Percentiles rank a stretch among this genome's conserved stretches.
phyloP scores from a whole-genome alignment of 2,329 filamentous ascomycete genomes.

The Pseudocercospora pini-densiflorae region DNA sequence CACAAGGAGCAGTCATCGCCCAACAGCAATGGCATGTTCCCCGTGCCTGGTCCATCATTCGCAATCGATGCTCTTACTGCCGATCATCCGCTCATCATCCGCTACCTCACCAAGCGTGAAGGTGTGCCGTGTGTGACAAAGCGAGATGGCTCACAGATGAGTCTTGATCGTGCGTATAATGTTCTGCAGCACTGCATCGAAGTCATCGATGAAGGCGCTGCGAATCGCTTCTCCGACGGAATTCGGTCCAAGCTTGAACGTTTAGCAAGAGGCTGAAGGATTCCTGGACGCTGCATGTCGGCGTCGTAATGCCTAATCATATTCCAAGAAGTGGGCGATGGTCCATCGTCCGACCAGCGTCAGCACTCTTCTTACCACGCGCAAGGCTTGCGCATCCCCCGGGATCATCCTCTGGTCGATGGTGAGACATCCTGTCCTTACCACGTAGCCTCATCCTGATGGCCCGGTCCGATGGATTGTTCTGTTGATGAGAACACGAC shows the following conservation, averaged over 20 bases:
- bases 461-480: neutral
- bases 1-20: conserved; percentile 52
- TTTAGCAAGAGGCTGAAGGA: conserved; percentile 41
- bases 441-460: neutral
- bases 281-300: neutral
- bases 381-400: too few species aligned
- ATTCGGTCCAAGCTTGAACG: conserved; percentile 59
- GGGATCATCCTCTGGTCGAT: neutral
- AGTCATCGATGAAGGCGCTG: conserved; percentile 57
- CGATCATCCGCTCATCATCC: conserved; percentile 56
- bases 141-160: conserved; percentile 53
- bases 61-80: conserved; percentile 56
- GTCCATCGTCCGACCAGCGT: neutral
- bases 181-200: conserved; percentile 58
- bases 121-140: conserved; percentile 58
- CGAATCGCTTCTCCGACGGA: conserved; percentile 59
- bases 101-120: conserved; percentile 59
- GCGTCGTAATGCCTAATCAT: neutral
- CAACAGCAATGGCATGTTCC: conserved; percentile 42
- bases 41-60: conserved; percentile 48
- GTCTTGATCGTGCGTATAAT: conserved; percentile 53
- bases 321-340: neutral
- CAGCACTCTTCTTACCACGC: neutral
- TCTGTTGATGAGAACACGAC: conserved; percentile 5
- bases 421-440: neutral